Evolutionary conservation across 1,139 yeast genomes (phyloP), one percentile per base, ranked within the genome.

Genomic region (Yamadazyma triangularis): DNA sequence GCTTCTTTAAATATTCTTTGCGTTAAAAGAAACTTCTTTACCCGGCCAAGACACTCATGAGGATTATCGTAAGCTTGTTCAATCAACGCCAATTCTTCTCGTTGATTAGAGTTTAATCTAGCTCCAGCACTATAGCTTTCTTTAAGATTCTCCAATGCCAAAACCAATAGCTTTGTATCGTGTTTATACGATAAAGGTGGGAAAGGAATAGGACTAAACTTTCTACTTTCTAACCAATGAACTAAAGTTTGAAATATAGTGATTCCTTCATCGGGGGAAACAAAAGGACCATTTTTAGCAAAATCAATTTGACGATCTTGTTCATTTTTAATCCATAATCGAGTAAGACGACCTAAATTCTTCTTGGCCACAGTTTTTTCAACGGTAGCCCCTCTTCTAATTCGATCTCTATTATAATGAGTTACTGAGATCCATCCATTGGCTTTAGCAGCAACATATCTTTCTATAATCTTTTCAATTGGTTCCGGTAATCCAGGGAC

Each of bases 61-160:
- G 99, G 99, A 44, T 87, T 87, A 48, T 91, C 99, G 51, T 87
- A 91, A 0, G 97, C 97, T 50, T 88, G 95, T 51, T 93, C 98
- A 32, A 93, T 88, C 40, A 91, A 64, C 0, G 96, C 94, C 39
- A 91, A 60, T 48, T 91, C 98, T 54, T 91, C 96, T 40, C 97
- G 71, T 54, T 93, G 96, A 4, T 81, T 64, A 8, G 95, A 81
- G 46, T 88, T 91, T 44, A 93, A 60, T 33, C 96, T 64, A 1
- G 89, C 84, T 45, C 86, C 84, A n/a, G 94, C 82, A 38, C 77
- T 77, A 48, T 81, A 88, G 9, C 80, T 73, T 40, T 87, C 96
- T 45, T 91, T 88, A 50, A 93, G 61, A 34, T 82, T 80, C 53
- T 91, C 99, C 31, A 93, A 64, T 0, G 99, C 98, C 25, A 93